Evolutionary conservation across 805 yeast genomes (phyloP), one percentile per base, ranked within the genome.

Genomic region (Lipomyces spencermartinsiae): DNA sequence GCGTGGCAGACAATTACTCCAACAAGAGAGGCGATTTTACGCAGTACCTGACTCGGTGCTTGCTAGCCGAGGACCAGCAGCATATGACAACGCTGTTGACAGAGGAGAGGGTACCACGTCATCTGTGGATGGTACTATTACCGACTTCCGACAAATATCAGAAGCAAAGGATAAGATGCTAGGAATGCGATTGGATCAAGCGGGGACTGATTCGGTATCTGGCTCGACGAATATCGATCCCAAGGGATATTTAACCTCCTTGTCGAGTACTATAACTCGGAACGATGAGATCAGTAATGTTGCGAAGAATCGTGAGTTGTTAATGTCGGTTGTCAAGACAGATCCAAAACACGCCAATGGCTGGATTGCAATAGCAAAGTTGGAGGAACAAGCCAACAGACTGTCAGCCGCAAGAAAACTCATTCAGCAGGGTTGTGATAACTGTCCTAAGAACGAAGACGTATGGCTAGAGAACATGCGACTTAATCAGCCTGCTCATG

Each of bases 281-380:
- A 67, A 72, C 10, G 73, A 76, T 0, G 80, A 80, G 65, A 72
- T 85, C 51, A 91, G 87, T 3, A 93, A 91, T 70, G 77, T 88
- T 2, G 35, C 63, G 16, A 87, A 85, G 68, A 86, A 88, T 49
- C 80, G 95, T 49, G 74, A 82, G 1, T 80, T 92, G 8, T 81
- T 93, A 58, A 80, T 85, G n/a, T 88, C 92, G 2, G 83, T 91
- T 71, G 82, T 96, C 46, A 86, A 85, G 71, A 80, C 92, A 0
- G 89, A 91, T 73, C 97, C 98, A 0, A 78, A 80, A 55, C 89
- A 87, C 66, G 85, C 97, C 0, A 85, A 85, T 59, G 91, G 90
- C 4, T 94, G 97, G 97, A 90, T 94, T 29, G 92, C 96, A 0
- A 86, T 92, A 59, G 96, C 97, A 0, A 79, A 92, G 59, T 76